Percentiles rank a stretch among this genome's conserved stretches.
phyloP scores from a whole-genome alignment of 257 asterid species.

The Lycium barbarum region DNA sequence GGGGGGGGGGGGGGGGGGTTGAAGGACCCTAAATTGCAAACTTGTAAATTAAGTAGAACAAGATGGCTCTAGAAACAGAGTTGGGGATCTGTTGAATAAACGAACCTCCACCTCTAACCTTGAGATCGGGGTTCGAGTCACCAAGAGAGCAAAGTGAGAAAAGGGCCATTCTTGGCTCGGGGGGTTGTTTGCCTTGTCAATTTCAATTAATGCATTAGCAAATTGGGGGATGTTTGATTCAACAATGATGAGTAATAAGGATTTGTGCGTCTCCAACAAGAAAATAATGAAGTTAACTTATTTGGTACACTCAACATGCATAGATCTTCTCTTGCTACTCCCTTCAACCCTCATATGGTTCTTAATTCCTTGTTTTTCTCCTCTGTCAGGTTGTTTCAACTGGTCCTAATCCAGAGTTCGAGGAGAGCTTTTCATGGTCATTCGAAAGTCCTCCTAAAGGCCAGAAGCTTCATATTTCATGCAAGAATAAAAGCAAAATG shows the following conservation, averaged over 20 bases:
- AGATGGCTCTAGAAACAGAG: background rate
- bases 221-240: background rate
- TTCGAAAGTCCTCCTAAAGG: slow-evolving; percentile 99
- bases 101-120: background rate
- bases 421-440: slow-evolving; percentile 93
- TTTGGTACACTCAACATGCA: background rate
- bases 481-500: slow-evolving; percentile 99
- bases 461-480: slow-evolving; percentile 97
- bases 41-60: slow-evolving; percentile 16
- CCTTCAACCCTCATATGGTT: slow-evolving; percentile 17
- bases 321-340: background rate
- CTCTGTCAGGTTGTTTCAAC: slow-evolving; percentile 79
- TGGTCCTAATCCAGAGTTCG: slow-evolving; percentile 98
- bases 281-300: slow-evolving; percentile 3
- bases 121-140: background rate
- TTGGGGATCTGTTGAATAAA: background rate
- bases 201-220: background rate
- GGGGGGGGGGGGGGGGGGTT: background rate
- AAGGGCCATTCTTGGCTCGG: background rate
- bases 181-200: background rate
- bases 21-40: background rate
- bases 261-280: background rate
- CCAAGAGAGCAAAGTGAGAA: background rate
- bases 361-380: slow-evolving; percentile 22
- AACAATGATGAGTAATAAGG: background rate